These are phyloP conservation scores for Nemania sp. DNA, from an alignment of 2,329 filamentous ascomycete genomes.

Conservation along the genomic window DNA sequence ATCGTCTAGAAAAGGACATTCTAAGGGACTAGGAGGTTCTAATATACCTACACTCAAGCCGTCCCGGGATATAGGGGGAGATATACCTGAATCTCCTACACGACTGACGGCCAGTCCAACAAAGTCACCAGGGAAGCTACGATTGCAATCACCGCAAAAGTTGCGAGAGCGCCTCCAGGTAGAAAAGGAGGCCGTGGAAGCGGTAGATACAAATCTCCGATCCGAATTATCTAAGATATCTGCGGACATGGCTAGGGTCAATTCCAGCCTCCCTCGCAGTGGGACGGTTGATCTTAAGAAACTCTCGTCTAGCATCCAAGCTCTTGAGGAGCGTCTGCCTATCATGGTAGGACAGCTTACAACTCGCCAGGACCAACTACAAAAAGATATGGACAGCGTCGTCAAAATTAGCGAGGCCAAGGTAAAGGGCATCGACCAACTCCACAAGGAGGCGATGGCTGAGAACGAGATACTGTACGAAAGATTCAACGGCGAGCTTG, in stretches of 20 bases:
- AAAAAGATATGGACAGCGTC: conserved; percentile 77
- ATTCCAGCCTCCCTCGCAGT: conserved; percentile 55
- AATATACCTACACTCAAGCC: conserved; percentile 67
- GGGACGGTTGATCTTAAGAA: conserved; percentile 60
- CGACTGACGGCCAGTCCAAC: conserved; percentile 54
- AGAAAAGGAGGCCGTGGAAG: conserved; percentile 80
- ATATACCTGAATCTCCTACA: conserved; percentile 46
- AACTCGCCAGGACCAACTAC: conserved; percentile 71
- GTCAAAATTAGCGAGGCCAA: conserved; percentile 82
- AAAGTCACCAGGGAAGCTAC: conserved; percentile 66
- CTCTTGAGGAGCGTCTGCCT: conserved; percentile 76
- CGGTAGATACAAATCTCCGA: conserved; percentile 76
- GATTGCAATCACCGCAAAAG: conserved; percentile 78
- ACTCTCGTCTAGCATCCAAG: conserved; percentile 68
- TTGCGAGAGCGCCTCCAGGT: conserved; percentile 86
- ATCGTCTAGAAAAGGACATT: conserved; percentile 53
- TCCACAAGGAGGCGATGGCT: conserved; percentile 87
- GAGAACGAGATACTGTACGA: conserved; percentile 96
- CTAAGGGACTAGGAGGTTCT: conserved; percentile 65
- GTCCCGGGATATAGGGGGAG: conserved; percentile 49
- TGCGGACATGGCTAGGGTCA: conserved; percentile 77
- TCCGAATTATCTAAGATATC: conserved; percentile 84
- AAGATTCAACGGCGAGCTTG: conserved; percentile 90
- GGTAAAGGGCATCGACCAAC: conserved; percentile 83
- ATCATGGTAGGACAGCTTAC: conserved; percentile 68